Base-by-base conservation (phyloP, 768 basidiomycete genomes). In the Podaxis rugospora region DNA sequence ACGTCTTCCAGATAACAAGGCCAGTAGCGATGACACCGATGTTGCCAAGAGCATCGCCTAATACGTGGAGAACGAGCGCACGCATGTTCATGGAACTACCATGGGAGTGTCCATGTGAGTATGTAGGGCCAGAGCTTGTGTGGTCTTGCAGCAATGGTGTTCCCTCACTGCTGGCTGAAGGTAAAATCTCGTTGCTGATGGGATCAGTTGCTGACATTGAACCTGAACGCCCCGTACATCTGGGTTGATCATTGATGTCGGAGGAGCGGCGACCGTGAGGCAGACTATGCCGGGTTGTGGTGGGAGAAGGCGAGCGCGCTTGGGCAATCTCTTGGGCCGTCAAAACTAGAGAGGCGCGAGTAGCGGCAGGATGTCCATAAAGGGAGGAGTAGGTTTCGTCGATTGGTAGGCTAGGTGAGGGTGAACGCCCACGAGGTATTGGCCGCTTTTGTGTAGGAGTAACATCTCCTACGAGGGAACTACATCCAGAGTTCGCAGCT, bases 41-140 rank as follows among this genome's bases (percentile, higher is more conserved):
- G 72, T 99, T 98, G 53, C 97, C 97, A 25, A 99, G 83, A 58
- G 96, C 96, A 76, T 99, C 96, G 36, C 96, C 96, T 49, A 99
- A 73, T 40, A 98, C 97, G 72, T 99, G 97, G 28, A 99, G 75
- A 35, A 98, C 79, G 1, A 99, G 80, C 32, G 95, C 97, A n/a
- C 80, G 89, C 95, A 98, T 98, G 74, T 98, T 99, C 97, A 99
- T 98, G 0, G 89, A 92, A 0, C 87, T 88, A 7, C 75, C 74
- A 67, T 87, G 85, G 21, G 75, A 65, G 47, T 65, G 55, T 16
- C 70, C 82, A 76, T 70, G 76, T 59, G 70, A 66, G 60, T 77
- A 74, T 7, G 50, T 37, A 39, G 46, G 25, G 5, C 14, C 23
- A 13, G 50, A 32, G 28, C 16, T 35, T 13, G 21, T 11, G 9